Evolutionary conservation across 2,329 filamentous ascomycete species (phyloP), one percentile per base, ranked within the genome.

Genomic region (Scopulariopsis brevicaulis): DNA sequence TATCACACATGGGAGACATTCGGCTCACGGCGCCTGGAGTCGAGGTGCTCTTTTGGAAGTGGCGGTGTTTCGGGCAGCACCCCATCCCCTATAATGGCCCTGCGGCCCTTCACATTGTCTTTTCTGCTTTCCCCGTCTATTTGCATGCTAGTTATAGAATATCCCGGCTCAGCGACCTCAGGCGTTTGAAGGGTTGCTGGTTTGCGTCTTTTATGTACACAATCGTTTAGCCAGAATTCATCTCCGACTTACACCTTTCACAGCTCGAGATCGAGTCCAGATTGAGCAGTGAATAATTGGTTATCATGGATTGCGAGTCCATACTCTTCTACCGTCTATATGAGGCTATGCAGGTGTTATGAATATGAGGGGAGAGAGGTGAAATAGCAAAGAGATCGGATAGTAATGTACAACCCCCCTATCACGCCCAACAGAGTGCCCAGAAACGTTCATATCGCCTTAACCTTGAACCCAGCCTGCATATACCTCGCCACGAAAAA

Each of bases 401-500:
- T 15, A 7, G 2, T 46, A 46, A n/a, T n/a, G 15, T 46, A 18
- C 40, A n/a, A 15, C 14, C 8, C 40, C 28, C 22, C 4, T 18
- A 22, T 56, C 54, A 6, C 54, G 11, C 28, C 12, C 14, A 34
- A 46, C 43, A 22, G 22, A 50, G 46, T 12, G 8, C 2, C 46
- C 11, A 12, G 3, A 32, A 32, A 32, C 28, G 4, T n/a, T 50
- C 28, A 57, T n/a, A 57, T 11, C 18, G 74, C 63, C 60, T 72
- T 74, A 37, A 59, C 62, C 58, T 65, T 70, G 51, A 71, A 65
- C 4, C 73, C 73, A 10, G 64, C 70, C 53, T 71, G 71, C 25
- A 67, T 63, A 28, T 66, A 66, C 34, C 73, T 65, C 11, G 71
- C 71, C 10, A 57, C 53, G 5, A 68, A 5, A 35, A 74, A 65